These are phyloP conservation scores for Raffaelea arxii DNA, from an alignment of 2,329 filamentous ascomycete genomes.

Conservation along the genomic window DNA sequence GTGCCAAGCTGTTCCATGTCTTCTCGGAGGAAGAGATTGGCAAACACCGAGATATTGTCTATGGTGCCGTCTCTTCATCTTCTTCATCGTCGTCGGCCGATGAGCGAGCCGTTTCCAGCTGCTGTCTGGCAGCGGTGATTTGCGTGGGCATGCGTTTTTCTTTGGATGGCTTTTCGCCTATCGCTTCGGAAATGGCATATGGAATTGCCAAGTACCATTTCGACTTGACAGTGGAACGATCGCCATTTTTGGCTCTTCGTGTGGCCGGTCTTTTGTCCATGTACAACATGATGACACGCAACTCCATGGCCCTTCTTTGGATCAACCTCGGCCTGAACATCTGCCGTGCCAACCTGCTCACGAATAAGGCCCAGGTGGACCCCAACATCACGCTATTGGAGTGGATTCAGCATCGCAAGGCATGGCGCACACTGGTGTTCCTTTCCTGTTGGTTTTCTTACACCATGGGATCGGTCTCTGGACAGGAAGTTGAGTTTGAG, in stretches of 20 bases:
- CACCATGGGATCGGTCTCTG: constrained; percentile 20
- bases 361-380: constrained; percentile 6
- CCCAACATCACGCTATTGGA: constrained; percentile 4
- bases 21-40: constrained; percentile 17
- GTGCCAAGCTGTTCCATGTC: constrained; percentile 19
- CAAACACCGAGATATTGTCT: constrained; percentile 11
- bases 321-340: constrained; percentile 18
- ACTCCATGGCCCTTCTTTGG: constrained; percentile 19
- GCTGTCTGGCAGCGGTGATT: constrained; percentile 17
- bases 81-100: not conserved
- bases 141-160: constrained; percentile 20
- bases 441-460: constrained; percentile 21
- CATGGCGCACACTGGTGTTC: constrained; percentile 21
- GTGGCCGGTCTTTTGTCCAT: constrained; percentile 20
- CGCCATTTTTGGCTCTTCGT: constrained; percentile 19
- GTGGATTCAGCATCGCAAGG: constrained; percentile 16
- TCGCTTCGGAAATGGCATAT: constrained; percentile 15
- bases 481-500: constrained; percentile 15
- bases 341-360: constrained; percentile 14
- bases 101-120: constrained; percentile 12
- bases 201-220: constrained; percentile 18
- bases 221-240: constrained; percentile 16
- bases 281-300: constrained; percentile 21
- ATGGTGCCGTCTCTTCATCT: constrained; percentile 2
- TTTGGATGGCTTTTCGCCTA: constrained; percentile 10